Percentiles rank a stretch among this genome's conserved stretches.
phyloP scores from a whole-genome alignment of 2,329 filamentous ascomycete species.

The Microcyclosporella mali region DNA sequence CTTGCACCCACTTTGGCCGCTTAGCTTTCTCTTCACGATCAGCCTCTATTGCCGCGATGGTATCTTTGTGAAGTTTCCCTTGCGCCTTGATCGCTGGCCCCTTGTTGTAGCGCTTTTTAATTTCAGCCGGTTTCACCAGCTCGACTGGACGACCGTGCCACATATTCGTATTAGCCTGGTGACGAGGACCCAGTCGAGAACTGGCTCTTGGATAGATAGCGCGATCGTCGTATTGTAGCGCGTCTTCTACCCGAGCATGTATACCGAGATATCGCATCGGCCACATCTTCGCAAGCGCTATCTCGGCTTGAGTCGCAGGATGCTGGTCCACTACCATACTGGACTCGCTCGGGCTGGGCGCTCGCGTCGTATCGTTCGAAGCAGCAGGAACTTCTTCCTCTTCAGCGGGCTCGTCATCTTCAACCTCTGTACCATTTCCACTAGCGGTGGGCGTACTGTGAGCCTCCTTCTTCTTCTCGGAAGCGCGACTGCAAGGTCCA shows the following conservation, averaged over 20 bases:
- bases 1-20: slow-evolving; percentile 87
- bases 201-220: slow-evolving; percentile 89
- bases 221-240: slow-evolving; percentile 90
- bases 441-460: slow-evolving; percentile 72
- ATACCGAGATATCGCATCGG: slow-evolving; percentile 93
- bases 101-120: slow-evolving; percentile 69
- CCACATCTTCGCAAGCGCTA: slow-evolving; percentile 90
- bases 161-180: slow-evolving; percentile 77
- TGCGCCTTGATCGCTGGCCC: slow-evolving; percentile 62
- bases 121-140: slow-evolving; percentile 80
- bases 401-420: slow-evolving; percentile 59
- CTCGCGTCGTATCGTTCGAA: slow-evolving; percentile 58
- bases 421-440: slow-evolving; percentile 46
- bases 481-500: slow-evolving; percentile 89
- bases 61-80: slow-evolving; percentile 71
- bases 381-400: slow-evolving; percentile 59
- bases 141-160: slow-evolving; percentile 88
- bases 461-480: slow-evolving; percentile 86
- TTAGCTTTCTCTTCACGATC: slow-evolving; percentile 74
- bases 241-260: slow-evolving; percentile 92
- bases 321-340: slow-evolving; percentile 53
- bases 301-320: slow-evolving; percentile 72
- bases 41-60: slow-evolving; percentile 69
- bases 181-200: slow-evolving; percentile 81
- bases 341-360: slow-evolving; percentile 40